Evolutionary conservation across 2,329 filamentous ascomycete genomes (phyloP).

Genomic region (Hypoxylon sp.): DNA sequence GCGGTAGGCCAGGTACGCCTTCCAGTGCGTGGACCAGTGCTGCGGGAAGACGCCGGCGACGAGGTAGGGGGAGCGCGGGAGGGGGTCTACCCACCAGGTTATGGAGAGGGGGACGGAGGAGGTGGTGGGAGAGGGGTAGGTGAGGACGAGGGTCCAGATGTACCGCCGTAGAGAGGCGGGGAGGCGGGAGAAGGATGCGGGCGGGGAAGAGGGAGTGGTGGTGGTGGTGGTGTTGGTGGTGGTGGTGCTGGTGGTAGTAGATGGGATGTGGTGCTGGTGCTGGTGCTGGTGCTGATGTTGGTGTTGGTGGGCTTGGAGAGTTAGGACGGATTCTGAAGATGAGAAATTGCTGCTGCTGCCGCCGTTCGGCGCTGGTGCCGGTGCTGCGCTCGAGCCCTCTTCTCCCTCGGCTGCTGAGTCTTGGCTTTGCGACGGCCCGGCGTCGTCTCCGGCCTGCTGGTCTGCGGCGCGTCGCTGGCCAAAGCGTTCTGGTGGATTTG

Average conservation of each 20-base stretch:
- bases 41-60: slow-evolving; percentile 34
- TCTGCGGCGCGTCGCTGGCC: slow-evolving; percentile 9
- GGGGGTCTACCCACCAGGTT: slow-evolving; percentile 31
- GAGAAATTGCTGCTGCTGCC: not conserved
- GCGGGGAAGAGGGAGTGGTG: too few species aligned
- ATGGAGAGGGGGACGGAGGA: not conserved
- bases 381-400: not conserved
- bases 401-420: not conserved
- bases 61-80: slow-evolving; percentile 31
- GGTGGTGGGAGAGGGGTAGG: not conserved
- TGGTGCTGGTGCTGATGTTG: not conserved
- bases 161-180: slow-evolving; percentile 32
- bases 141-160: slow-evolving; percentile 42
- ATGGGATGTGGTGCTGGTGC: too few species aligned
- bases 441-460: not conserved
- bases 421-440: slow-evolving; percentile 12
- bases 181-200: slow-evolving; percentile 31
- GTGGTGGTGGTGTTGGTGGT: not conserved
- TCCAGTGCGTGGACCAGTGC: slow-evolving; percentile 37
- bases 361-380: not conserved
- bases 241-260: not conserved
- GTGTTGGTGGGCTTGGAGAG: not conserved
- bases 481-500: not conserved
- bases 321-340: not conserved
- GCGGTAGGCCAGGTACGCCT: slow-evolving; percentile 29